phyloP scores from a whole-genome alignment of 1,284 basidiomycete genomes.

The Ganoderma resinaceum region DNA sequence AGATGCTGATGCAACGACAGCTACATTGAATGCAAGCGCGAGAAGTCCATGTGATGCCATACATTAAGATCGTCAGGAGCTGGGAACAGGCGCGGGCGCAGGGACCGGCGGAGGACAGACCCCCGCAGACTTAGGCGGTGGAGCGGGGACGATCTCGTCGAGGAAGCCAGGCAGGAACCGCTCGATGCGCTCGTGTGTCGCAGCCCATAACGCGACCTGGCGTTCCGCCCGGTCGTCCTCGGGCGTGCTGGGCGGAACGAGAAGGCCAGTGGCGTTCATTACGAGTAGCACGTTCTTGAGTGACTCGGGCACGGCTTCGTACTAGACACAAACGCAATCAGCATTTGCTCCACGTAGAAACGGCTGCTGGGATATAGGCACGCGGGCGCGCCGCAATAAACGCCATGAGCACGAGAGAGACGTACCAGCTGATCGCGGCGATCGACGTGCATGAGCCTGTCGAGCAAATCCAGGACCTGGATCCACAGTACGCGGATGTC shows the following conservation, averaged over 20 bases:
- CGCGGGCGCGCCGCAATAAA: conserved; percentile 2
- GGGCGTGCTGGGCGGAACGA: conserved; percentile 70
- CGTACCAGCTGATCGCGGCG: conserved; percentile 87
- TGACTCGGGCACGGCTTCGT: conserved; percentile 95
- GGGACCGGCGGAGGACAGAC: conserved; percentile 5
- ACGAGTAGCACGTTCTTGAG: conserved; percentile 97
- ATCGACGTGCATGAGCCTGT: conserved; percentile 88
- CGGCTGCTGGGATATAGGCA: not conserved
- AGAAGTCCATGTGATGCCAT: not conserved
- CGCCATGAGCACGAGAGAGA: conserved; percentile 27
- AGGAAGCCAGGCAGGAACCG: conserved; percentile 91
- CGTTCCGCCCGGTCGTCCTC: conserved; percentile 65
- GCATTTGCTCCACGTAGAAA: conserved; percentile 7
- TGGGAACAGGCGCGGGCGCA: conserved; percentile 9
- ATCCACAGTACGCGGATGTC: conserved; percentile 89
- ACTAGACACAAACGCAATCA: conserved; percentile 52
- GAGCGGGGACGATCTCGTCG: conserved; percentile 65
- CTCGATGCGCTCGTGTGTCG: conserved; percentile 86
- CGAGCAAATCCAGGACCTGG: conserved; percentile 90
- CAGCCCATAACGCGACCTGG: conserved; percentile 83
- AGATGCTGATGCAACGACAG: conserved; percentile 20
- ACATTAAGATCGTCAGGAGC: conserved; percentile 2
- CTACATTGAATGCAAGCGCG: conserved; percentile 6
- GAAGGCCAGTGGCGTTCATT: conserved; percentile 88
- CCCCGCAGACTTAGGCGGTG: conserved; percentile 39